Evolutionary conservation across 805 yeast genomes (phyloP), one percentile per base, ranked within the genome.

Genomic region (Nakazawaea anatomiae): DNA sequence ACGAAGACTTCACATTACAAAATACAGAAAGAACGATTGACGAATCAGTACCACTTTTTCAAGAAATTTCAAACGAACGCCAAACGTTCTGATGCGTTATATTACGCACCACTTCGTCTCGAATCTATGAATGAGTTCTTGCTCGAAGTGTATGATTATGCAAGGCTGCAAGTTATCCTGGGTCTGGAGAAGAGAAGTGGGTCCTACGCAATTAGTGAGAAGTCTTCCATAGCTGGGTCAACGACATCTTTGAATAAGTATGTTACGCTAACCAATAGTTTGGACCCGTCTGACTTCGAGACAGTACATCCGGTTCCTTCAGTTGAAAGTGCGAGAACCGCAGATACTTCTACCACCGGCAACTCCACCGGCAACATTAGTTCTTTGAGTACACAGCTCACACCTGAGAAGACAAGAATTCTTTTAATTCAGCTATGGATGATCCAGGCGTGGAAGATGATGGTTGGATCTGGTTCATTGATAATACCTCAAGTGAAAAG

Each of bases 81-180:
- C 14, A 46, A 43, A 14, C 25, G 28, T 4, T 41, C 47, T 27
- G 53, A 51, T 39, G 34, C 47, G 4, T 42, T 51, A 2, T 49
- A 46, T 25, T 51, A 51, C 39, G 53, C 53, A 8, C 49, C 53
- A 9, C 28, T 51, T 10, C 34, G 53, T 11, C 31, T 43, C 5
- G 47, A 51, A 28, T 36, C 44, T 2, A 25, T 42, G 44, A 35
- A 38, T 27, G 50, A 46, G 27, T 51, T 42, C 34, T 46, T 51
- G 34, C 18, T 2, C 25, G 39, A 35, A 29, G n/a, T 38, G n/a
- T 48, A 27, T 11, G 47, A 42, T 10, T 4, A 30, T 7, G 38
- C 46, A 6, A 32, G 39, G 9, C 7, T 11, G 25, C 11, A 30
- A 30, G 12, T 42, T 14, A 38, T 11, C 9, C 12, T 9, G 9